These are phyloP conservation scores for Aquilaria sinensis DNA, from an alignment of 345 rosid genomes.

Conservation along the genomic window DNA sequence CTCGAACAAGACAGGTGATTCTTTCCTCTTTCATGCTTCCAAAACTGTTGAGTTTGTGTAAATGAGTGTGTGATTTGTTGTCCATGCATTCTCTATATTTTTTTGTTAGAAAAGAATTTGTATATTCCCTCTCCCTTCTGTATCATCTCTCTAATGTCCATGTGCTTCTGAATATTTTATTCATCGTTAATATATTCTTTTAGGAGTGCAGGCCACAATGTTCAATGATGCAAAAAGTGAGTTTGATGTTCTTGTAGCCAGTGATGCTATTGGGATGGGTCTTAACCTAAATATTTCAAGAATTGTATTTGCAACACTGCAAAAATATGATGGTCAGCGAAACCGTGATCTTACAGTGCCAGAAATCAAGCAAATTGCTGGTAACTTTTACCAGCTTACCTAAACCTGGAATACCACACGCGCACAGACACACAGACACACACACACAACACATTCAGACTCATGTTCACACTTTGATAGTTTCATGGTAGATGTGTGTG, in stretches of 20 bases:
- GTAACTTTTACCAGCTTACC: constrained; percentile 19
- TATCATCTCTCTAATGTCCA: background rate
- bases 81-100: background rate
- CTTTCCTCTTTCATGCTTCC: constrained; percentile 19
- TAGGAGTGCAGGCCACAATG: constrained; percentile 76
- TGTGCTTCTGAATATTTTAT: constrained; percentile 1
- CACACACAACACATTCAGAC: no score
- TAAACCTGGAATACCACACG: no score
- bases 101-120: no score
- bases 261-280: constrained; percentile 99
- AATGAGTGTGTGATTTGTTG: background rate
- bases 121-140: background rate
- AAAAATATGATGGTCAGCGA: constrained; percentile 71
- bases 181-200: constrained; percentile 17
- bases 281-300: constrained; percentile 88
- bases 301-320: constrained; percentile 73
- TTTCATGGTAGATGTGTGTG: no score
- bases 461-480: no score
- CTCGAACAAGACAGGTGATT: constrained; percentile 89
- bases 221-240: constrained; percentile 77
- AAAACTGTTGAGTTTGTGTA: background rate
- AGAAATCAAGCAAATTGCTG: constrained; percentile 96
- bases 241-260: constrained; percentile 95
- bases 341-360: constrained; percentile 64
- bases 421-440: no score